A percentile compares a stretch with the other conserved stretches of the same genome.
These are phyloP conservation scores for Botrytis pseudocinerea DNA, from an alignment of 2,329 filamentous ascomycete genomes.

Conservation along the genomic window DNA sequence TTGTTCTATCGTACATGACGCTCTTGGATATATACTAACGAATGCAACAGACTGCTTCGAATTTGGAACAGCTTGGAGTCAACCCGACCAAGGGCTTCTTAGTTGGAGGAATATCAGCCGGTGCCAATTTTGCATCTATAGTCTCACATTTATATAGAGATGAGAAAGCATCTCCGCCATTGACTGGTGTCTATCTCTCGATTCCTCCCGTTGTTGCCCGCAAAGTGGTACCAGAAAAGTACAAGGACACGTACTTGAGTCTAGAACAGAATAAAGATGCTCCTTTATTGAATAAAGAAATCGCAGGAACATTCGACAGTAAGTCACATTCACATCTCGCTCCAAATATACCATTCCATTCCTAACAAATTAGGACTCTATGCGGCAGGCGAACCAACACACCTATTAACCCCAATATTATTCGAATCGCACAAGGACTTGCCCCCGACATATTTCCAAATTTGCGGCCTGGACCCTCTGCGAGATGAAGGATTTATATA, in stretches of 20 bases:
- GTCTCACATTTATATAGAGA: constrained; percentile 46
- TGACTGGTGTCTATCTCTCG: constrained; percentile 50
- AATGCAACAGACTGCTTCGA: background rate
- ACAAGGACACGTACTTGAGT: constrained; percentile 44
- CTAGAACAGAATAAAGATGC: constrained; percentile 46
- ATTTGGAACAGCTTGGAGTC: constrained; percentile 39
- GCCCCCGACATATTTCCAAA: constrained; percentile 52
- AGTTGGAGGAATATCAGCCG: constrained; percentile 51
- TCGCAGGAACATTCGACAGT: constrained; percentile 37
- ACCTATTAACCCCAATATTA: constrained; percentile 42
- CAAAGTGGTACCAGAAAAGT: constrained; percentile 40
- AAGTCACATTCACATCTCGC: background rate
- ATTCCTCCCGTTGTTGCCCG: constrained; percentile 39
- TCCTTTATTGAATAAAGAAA: constrained; percentile 40
- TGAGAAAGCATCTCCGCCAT: constrained; percentile 44
- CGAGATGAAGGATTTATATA: constrained; percentile 56
- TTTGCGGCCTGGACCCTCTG: constrained; percentile 52
- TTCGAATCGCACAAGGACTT: constrained; percentile 41
- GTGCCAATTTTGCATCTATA: constrained; percentile 45
- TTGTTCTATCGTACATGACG: constrained; percentile 1
- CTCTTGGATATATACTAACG: background rate
- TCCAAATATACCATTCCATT: too few species aligned
- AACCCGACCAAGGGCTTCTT: constrained; percentile 49
- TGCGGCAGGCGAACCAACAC: constrained; percentile 28
- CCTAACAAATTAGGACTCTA: background rate